A percentile compares a stretch with the other conserved stretches of the same genome.
Evolutionary conservation across 2,329 filamentous ascomycete species (phyloP).

Genomic region (Microdochium bolleyi): DNA sequence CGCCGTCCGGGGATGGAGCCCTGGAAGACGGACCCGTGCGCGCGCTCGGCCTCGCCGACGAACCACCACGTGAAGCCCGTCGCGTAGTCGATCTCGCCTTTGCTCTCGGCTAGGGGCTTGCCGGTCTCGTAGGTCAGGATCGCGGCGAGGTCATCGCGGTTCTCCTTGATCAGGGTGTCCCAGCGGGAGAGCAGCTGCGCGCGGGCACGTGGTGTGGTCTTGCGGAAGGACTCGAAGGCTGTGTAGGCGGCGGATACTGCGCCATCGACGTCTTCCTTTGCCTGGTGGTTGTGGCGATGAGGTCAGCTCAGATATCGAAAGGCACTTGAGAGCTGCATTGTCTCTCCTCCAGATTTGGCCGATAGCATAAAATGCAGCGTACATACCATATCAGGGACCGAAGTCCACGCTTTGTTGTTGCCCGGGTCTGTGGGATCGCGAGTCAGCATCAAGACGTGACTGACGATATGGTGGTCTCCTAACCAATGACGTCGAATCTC

Average conservation of each 20-base stretch:
- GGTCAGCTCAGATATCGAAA: no score
- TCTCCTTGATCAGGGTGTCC: slow-evolving; percentile 55
- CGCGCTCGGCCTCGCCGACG: slow-evolving; percentile 51
- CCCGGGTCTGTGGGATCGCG: slow-evolving; percentile 30
- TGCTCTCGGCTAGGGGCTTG: slow-evolving; percentile 42
- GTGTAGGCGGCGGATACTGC: slow-evolving; percentile 50
- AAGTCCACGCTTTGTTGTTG: slow-evolving; percentile 29
- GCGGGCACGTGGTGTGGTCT: slow-evolving; percentile 50
- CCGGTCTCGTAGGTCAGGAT: slow-evolving; percentile 45
- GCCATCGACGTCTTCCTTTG: slow-evolving; percentile 50
- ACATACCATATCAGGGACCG: slow-evolving; percentile 28
- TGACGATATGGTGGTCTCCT: background rate
- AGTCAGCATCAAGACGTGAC: background rate
- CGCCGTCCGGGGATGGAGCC: slow-evolving; percentile 55
- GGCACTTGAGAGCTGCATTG: no score
- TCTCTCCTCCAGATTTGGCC: no score
- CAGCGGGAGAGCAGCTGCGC: slow-evolving; percentile 58
- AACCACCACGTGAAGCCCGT: slow-evolving; percentile 53
- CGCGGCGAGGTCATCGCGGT: slow-evolving; percentile 53
- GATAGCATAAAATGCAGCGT: background rate
- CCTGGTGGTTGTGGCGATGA: slow-evolving; percentile 3
- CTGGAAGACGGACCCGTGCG: slow-evolving; percentile 53
- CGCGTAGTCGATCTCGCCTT: slow-evolving; percentile 51
- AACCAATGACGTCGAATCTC: slow-evolving; percentile 47
- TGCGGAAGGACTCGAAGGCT: slow-evolving; percentile 54